A percentile compares a stretch with the other conserved stretches of the same genome.
phyloP scores from a whole-genome alignment of 139 green algal species.

The Tetraselmis striata region DNA sequence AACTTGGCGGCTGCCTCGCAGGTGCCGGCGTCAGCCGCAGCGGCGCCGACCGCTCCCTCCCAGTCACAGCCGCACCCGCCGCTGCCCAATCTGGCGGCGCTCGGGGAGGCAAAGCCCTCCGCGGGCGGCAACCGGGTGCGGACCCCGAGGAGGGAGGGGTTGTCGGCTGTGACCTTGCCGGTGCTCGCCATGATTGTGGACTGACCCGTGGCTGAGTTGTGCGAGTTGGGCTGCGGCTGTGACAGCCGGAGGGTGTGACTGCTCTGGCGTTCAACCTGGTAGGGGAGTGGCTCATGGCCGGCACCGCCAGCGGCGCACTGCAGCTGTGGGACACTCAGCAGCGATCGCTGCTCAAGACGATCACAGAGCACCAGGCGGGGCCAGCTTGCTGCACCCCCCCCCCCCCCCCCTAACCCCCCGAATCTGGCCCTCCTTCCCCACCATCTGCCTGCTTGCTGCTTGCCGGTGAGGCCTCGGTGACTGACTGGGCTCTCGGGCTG shows the following conservation, averaged over 20 bases:
- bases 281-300: background rate
- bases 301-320: background rate
- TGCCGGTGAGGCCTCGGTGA: no score
- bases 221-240: no score
- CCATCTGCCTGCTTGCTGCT: no score
- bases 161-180: no score
- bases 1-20: no score
- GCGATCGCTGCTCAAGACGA: background rate
- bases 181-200: no score
- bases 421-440: no score
- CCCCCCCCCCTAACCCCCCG: background rate
- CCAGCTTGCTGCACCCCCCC: background rate
- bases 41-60: no score
- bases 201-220: no score
- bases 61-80: background rate
- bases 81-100: background rate
- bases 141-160: no score
- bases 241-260: background rate
- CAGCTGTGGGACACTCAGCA: background rate
- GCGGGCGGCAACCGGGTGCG: background rate
- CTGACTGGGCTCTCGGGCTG: no score
- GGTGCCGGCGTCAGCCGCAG: background rate
- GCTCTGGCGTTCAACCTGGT: background rate
- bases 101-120: background rate
- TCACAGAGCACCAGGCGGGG: background rate